phyloP scores from a whole-genome alignment of 306 rosid species.

The Ochetophila trinervis region DNA sequence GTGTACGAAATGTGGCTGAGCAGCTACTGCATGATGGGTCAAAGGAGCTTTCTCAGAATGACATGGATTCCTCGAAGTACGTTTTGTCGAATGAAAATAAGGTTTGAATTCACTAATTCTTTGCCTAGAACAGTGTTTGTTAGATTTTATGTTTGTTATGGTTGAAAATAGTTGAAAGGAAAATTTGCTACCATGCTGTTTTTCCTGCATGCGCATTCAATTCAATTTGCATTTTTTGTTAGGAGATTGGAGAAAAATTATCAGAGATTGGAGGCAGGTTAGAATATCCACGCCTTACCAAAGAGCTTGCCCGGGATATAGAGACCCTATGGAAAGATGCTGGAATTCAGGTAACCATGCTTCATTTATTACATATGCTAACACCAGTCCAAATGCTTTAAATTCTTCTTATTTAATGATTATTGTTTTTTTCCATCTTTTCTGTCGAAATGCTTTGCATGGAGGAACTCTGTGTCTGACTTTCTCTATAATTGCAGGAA shows the following conservation, averaged over 20 bases:
- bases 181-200: background rate
- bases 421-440: background rate
- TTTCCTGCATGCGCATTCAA: slow-evolving; percentile 7
- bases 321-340: slow-evolving; percentile 84
- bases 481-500: slow-evolving; percentile 56
- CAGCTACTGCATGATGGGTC: slow-evolving; percentile 92
- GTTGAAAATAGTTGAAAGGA: background rate
- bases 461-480: background rate
- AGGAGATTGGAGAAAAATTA: slow-evolving; percentile 84
- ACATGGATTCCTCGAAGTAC: slow-evolving; percentile 52
- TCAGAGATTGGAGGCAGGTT: slow-evolving; percentile 79
- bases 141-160: background rate
- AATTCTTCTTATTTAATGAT: background rate
- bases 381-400: slow-evolving; percentile 10
- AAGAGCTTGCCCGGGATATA: slow-evolving; percentile 79
- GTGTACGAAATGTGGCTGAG: slow-evolving; percentile 26
- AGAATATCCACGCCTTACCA: slow-evolving; percentile 77
- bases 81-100: slow-evolving; percentile 64
- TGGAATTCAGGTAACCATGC: slow-evolving; percentile 79
- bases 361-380: slow-evolving; percentile 22
- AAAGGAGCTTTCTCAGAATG: slow-evolving; percentile 81
- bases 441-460: slow-evolving; percentile 1
- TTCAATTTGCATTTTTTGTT: slow-evolving; percentile 21
- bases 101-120: slow-evolving; percentile 42
- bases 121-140: background rate